Base-by-base conservation (phyloP, 305 asterid species). In the Fraxinus ornus region DNA sequence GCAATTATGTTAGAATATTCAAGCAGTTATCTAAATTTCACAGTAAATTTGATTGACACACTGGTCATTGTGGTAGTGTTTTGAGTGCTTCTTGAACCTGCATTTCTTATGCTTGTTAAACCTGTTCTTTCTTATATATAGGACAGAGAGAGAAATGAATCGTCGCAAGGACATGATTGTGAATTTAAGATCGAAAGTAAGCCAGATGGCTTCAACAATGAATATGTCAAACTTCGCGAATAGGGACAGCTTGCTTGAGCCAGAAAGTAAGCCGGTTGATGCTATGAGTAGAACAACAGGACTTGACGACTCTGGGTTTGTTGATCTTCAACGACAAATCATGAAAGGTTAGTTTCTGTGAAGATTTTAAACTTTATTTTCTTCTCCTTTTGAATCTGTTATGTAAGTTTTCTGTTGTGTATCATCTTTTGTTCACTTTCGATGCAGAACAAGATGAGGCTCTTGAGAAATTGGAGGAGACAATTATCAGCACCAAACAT, bases 181-280 rank as follows among this genome's bases (percentile, higher is more conserved):
- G 60, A 93, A 90, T 86, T 84, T 95, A 90, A 90, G 90, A 78
- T 86, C 92, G 22, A 95, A 95, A 87, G 98, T 88, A 81, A 90
- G 81, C 81, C 96, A 94, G 85, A 94, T 95, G 98, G 97, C 98
- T 70, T 88, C 91, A 81, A 66, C 93, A 24, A 87, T 95, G 90
- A 95, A 92, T 88, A 94, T 92, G 97, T 94, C 98, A 71, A 93
- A 89, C 83, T 91, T 95, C 87, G 97, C 92, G 7, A 93, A 86
- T 79, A 89, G 98, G 86, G 99, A 94, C 87, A 91, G 94, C 90
- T 90, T 94, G 89, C 95, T 95, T 71, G 98, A 97, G 77, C 98
- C 98, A 9, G 98, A 95, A 84, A 88, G 79, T 83, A 95, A 93
- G 89, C 93, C 93, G 62, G 87, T 84, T 77, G 98, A 95, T 91